Percentiles rank a stretch among this genome's conserved stretches.
These are phyloP conservation scores for Psilocybe cubensis DNA, from an alignment of 768 basidiomycete species.

Conservation along the genomic window DNA sequence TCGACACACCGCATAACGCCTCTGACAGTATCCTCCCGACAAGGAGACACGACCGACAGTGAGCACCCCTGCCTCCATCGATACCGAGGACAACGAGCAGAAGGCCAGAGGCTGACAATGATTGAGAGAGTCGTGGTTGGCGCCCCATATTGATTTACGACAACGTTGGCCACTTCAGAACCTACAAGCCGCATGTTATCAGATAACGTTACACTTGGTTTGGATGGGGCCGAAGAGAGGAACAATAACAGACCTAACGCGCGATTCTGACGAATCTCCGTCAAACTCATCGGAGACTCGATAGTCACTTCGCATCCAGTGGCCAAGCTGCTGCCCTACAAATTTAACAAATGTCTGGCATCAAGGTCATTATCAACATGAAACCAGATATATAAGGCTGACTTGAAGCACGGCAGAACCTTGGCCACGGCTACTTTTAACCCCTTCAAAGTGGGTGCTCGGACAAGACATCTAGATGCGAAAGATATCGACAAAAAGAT, in stretches of 20 bases:
- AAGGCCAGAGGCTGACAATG: too few relatives aligned
- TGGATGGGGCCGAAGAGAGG: neutral
- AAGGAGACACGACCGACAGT: too few relatives aligned
- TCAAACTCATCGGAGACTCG: constrained; percentile 43
- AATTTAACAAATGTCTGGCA: constrained; percentile 30
- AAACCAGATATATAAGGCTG: constrained; percentile 21
- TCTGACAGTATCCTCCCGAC: too few relatives aligned
- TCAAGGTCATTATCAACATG: neutral
- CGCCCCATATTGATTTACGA: constrained; percentile 61
- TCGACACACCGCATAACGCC: too few relatives aligned
- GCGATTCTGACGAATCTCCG: constrained; percentile 62
- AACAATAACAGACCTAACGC: constrained; percentile 48
- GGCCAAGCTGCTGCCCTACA: constrained; percentile 67
- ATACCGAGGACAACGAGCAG: too few relatives aligned
- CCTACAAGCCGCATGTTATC: constrained; percentile 53
- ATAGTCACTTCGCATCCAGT: constrained; percentile 63
- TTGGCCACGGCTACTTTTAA: constrained; percentile 59
- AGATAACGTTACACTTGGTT: neutral
- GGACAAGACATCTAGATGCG: constrained; percentile 64
- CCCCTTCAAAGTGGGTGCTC: constrained; percentile 69
- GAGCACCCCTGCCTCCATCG: too few relatives aligned
- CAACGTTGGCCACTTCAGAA: constrained; percentile 63
- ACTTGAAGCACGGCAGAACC: constrained; percentile 77
- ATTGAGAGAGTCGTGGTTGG: too few relatives aligned
- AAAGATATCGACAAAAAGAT: constrained; percentile 13